Evolutionary conservation across 2,329 filamentous ascomycete species (phyloP).

Genomic region (Ophiognomonia clavigignenti-juglandacearum): DNA sequence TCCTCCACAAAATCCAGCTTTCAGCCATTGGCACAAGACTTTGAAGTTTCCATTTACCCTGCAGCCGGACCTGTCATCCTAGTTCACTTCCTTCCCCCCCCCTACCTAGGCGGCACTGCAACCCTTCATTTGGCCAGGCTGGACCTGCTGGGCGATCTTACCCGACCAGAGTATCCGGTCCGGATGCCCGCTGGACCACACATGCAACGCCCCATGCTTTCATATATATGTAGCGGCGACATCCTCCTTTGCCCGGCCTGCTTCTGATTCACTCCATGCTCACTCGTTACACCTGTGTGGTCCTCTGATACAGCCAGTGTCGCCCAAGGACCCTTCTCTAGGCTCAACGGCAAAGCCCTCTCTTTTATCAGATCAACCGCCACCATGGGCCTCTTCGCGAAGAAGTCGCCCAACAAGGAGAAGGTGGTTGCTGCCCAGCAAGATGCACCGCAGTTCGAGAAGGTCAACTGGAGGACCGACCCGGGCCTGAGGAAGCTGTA

Average conservation of each 20-base stretch:
- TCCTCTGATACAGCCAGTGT: too few species aligned
- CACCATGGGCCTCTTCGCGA: slow-evolving; percentile 24
- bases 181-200: slow-evolving; percentile 6
- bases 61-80: slow-evolving; percentile 5
- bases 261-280: not conserved
- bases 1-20: not conserved
- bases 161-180: slow-evolving; percentile 7
- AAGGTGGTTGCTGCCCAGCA: slow-evolving; percentile 30
- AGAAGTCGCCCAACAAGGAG: slow-evolving; percentile 21
- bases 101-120: not conserved
- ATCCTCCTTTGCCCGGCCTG: not conserved
- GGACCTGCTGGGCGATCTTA: slow-evolving; percentile 9
- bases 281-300: too few species aligned
- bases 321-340: not conserved
- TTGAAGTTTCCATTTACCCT: slow-evolving; percentile 11
- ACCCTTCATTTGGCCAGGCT: not conserved
- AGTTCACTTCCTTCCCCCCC: not conserved
- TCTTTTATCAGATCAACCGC: not conserved
- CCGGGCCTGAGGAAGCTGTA: slow-evolving; percentile 53
- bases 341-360: not conserved
- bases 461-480: slow-evolving; percentile 48
- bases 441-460: slow-evolving; percentile 45
- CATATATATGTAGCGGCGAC: slow-evolving; percentile 11
- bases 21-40: not conserved
- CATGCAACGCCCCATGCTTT: not conserved